Evolutionary conservation across 441 rosid species (phyloP).

Genomic region (Metrosideros polymorpha): DNA sequence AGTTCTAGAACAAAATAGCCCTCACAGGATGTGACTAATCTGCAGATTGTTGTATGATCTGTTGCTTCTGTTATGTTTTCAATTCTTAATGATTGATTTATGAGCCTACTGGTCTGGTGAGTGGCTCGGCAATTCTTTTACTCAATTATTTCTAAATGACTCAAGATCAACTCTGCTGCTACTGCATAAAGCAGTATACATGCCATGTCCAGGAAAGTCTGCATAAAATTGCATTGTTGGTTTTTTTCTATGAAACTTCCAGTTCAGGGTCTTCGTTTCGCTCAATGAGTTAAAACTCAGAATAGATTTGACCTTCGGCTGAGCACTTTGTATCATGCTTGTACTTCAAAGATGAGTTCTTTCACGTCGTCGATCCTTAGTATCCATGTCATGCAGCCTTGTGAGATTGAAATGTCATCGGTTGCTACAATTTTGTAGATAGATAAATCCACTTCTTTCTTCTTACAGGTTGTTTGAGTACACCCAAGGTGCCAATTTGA

Average conservation of each 20-base stretch:
- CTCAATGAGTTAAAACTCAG: no score
- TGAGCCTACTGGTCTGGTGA: background rate
- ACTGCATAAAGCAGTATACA: background rate
- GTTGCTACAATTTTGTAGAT: background rate
- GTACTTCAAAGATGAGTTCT: background rate
- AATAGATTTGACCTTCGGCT: no score
- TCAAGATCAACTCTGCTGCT: background rate
- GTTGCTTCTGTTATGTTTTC: background rate
- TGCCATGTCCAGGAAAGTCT: background rate
- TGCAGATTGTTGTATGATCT: background rate
- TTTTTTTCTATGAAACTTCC: background rate
- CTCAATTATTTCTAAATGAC: background rate
- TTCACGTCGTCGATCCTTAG: background rate
- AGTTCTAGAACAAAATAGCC: background rate
- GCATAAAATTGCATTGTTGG: background rate
- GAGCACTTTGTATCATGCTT: no score
- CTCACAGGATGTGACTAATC: background rate
- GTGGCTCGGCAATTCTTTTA: background rate
- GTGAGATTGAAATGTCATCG: background rate
- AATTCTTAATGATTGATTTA: background rate
- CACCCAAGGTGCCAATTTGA: constrained; percentile 63
- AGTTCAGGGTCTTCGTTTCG: no score
- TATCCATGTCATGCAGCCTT: background rate
- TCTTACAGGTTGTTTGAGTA: constrained; percentile 50
- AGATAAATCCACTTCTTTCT: background rate